phyloP scores from a whole-genome alignment of 2,329 filamentous ascomycete genomes.

The Helotiales sp. region DNA sequence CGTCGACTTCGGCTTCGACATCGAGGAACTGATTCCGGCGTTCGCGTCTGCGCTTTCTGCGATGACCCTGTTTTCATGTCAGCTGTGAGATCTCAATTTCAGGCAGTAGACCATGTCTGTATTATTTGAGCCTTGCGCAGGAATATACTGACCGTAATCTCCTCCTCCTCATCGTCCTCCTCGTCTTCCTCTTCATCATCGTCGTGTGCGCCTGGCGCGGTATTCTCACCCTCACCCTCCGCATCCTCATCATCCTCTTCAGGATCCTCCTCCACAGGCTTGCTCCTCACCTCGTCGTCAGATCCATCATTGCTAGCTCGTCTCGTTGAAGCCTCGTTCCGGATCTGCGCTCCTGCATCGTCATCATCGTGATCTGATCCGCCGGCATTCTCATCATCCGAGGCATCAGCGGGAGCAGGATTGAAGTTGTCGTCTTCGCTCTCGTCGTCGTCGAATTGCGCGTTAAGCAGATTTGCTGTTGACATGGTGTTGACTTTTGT shows the following conservation, averaged over 20 bases:
- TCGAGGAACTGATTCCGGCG: conserved; percentile 88
- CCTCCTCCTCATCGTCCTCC: conserved; percentile 68
- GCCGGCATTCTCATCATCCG: conserved; percentile 64
- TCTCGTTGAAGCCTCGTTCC: conserved; percentile 29
- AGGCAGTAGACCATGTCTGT: neutral
- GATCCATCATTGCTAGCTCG: conserved; percentile 44
- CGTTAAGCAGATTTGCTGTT: conserved; percentile 28
- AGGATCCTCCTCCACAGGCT: conserved; percentile 37
- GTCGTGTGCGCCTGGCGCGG: conserved; percentile 34
- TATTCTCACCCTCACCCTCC: conserved; percentile 43
- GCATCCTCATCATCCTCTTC: conserved; percentile 45
- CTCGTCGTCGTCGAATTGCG: conserved; percentile 56
- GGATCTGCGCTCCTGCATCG: conserved; percentile 27
- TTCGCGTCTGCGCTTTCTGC: conserved; percentile 76
- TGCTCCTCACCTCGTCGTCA: conserved; percentile 44
- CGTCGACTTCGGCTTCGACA: conserved; percentile 97
- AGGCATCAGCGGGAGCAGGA: conserved; percentile 71
- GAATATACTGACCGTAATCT: conserved; percentile 46
- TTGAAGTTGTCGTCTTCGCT: conserved; percentile 84
- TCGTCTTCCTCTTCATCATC: conserved; percentile 49
- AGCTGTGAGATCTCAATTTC: neutral
- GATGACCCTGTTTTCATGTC: conserved; percentile 53
- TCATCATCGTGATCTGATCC: conserved; percentile 28
- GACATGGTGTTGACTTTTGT: conserved; percentile 25
- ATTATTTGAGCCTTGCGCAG: neutral